Evolutionary conservation across 139 green algal genomes (phyloP).

Genomic region (Chlamydomonas sp.): DNA sequence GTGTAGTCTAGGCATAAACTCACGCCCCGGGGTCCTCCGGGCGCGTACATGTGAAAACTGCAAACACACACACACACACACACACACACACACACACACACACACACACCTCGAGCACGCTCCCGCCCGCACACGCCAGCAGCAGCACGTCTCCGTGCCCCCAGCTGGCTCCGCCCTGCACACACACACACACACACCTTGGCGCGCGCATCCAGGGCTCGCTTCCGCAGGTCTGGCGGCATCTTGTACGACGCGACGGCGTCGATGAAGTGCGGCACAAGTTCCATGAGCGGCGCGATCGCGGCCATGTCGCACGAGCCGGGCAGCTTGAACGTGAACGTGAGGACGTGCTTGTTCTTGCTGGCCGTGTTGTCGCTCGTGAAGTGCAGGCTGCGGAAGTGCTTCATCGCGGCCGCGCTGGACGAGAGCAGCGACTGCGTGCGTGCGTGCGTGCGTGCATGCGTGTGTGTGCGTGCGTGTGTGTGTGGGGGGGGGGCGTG

Average conservation of each 20-base stretch:
- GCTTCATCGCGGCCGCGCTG: constrained; percentile 10
- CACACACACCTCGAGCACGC: not conserved
- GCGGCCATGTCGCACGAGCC: constrained; percentile 20
- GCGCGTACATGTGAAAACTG: not conserved
- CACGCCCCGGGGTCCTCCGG: too few relatives aligned
- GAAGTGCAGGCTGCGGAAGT: constrained; percentile 33
- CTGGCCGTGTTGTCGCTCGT: constrained; percentile 19
- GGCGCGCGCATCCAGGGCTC: constrained; percentile 2
- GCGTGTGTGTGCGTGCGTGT: too few relatives aligned
- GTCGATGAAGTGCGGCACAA: constrained; percentile 40
- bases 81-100: not conserved
- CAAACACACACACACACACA: not conserved
- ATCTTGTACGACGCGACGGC: constrained; percentile 18
- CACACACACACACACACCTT: not conserved
- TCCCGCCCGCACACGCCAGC: not conserved
- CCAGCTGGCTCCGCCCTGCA: not conserved
- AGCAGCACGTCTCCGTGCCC: not conserved
- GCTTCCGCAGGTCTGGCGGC: constrained; percentile 5
- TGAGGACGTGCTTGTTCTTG: constrained; percentile 27
- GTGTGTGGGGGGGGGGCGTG: too few relatives aligned
- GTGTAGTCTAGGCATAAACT: too few relatives aligned
- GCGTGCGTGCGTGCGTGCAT: too few relatives aligned
- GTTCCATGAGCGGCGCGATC: constrained; percentile 21
- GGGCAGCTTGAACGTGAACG: constrained; percentile 32
- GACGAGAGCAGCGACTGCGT: too few relatives aligned